Conservation (phyloP, 225 moss, liverwort and hornwort species). For the Marchantia paleacea region DNA sequence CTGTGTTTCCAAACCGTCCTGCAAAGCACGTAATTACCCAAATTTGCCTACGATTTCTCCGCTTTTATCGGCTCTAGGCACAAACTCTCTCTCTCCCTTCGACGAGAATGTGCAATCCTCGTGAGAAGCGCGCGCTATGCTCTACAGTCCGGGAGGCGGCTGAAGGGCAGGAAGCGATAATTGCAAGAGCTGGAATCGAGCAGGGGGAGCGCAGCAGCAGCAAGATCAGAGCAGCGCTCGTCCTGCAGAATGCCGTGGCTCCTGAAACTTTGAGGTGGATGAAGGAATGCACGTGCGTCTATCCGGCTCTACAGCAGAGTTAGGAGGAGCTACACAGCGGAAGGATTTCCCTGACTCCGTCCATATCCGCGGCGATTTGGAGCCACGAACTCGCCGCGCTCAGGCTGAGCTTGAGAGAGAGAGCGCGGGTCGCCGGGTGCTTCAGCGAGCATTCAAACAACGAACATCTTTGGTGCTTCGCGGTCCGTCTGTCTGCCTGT, state of each 20-base stretch:
- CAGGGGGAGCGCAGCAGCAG: background rate
- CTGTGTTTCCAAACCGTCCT: background rate
- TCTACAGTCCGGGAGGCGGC: background rate
- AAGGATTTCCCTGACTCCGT: background rate
- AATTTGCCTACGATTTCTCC: background rate
- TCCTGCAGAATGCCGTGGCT: background rate
- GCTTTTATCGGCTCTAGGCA: background rate
- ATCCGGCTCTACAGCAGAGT: constrained; percentile 10
- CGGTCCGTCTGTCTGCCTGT: too few relatives aligned
- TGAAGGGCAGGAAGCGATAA: background rate
- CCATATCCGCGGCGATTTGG: background rate
- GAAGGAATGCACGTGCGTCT: constrained; percentile 3
- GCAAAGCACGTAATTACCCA: background rate
- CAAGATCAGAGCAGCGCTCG: background rate
- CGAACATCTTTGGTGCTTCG: too few relatives aligned
- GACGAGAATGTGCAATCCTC: background rate
- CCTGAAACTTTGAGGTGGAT: constrained; percentile 2
- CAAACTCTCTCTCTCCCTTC: background rate
- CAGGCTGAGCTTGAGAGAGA: background rate
- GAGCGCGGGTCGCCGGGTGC: too few relatives aligned
- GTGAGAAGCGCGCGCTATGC: too few relatives aligned
- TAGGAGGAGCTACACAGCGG: background rate
- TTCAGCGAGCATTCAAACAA: background rate
- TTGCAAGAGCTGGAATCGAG: background rate
- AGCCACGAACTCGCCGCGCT: background rate